Base-by-base conservation (phyloP, 169 alveolate genomes). In the Plasmodium gonderi region DNA sequence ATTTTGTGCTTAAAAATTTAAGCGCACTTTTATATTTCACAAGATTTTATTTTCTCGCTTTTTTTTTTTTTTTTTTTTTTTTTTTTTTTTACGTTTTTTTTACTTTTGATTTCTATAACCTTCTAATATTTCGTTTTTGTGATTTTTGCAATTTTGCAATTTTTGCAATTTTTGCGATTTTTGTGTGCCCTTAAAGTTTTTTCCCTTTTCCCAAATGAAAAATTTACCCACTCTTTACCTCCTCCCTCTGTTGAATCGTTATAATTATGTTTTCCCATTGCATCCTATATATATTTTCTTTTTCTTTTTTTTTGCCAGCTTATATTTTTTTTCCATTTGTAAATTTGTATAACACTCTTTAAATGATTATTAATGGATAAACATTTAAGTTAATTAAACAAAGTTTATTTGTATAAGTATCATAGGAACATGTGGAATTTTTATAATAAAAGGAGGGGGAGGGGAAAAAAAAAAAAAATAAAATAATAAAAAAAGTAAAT, bases 241-340 rank as follows among this genome's bases (percentile, higher is more conserved):
- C n/a, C n/a, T n/a, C n/a, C n/a, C n/a, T n/a, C n/a, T n/a, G n/a
- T n/a, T n/a, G n/a, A n/a, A n/a, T n/a, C n/a, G n/a, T n/a, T 6
- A 17, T 4, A 5, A n/a, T 20, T 60, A 23, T 60, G 6, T 20
- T 60, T 60, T 60, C 26, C 36, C 72, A 29, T 3, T 60, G n/a
- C 72, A 60, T 36, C 36, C n/a, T 60, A n/a, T n/a, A n/a, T n/a
- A n/a, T 20, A 60, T 7, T 60, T 20, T 42, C 51, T 69, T 45
- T 77, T 77, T 77, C n/a, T 17, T 45, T 77, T 76, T 76, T 75
- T 75, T 38, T 76, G 45, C 17, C 83, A 36, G 26, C 31, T 76
- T 64, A 17, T 64, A 64, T 64, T 72, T 72, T 36, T 72, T 69
- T 69, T 42, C 54, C 49, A 20, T 72, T 44, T 76, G 54, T 44